Percentiles rank a stretch among this genome's conserved stretches.
These are phyloP conservation scores for Xylaria sp. DNA, from an alignment of 2,329 filamentous ascomycete species.

Conservation along the genomic window DNA sequence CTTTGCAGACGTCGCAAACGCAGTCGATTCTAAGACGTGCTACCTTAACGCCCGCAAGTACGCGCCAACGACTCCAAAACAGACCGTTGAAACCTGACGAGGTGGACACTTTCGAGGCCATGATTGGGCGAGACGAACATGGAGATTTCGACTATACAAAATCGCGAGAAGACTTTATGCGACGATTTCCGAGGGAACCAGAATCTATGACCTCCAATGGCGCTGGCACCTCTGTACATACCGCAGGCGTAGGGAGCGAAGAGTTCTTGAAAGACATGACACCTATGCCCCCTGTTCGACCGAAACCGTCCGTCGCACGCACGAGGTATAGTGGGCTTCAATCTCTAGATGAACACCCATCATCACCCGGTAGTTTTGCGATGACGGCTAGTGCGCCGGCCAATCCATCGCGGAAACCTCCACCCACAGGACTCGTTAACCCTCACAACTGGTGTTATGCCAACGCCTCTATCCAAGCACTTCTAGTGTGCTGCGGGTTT, in stretches of 20 bases:
- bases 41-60: constrained; percentile 17
- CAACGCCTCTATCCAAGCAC: constrained; percentile 81
- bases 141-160: constrained; percentile 51
- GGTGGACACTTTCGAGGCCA: constrained; percentile 73
- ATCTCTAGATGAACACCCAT: constrained; percentile 30
- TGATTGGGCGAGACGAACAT: constrained; percentile 59
- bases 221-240: constrained; percentile 22
- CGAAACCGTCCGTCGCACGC: constrained; percentile 61
- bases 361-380: constrained; percentile 36
- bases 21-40: constrained; percentile 10
- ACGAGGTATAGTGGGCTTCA: constrained; percentile 74
- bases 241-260: constrained; percentile 31
- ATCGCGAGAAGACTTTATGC: constrained; percentile 77
- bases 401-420: constrained; percentile 28
- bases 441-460: constrained; percentile 84
- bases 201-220: constrained; percentile 52
- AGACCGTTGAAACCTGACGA: constrained; percentile 67
- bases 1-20: constrained; percentile 43
- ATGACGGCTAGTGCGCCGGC: constrained; percentile 37
- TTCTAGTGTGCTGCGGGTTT: constrained; percentile 69
- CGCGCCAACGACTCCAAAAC: constrained; percentile 41
- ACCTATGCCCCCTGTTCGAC: constrained; percentile 54
- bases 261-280: constrained; percentile 45
- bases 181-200: constrained; percentile 65
- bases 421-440: constrained; percentile 69